Base-by-base conservation (phyloP, 495 filamentous ascomycete species). In the Aspergillus hancockii region DNA sequence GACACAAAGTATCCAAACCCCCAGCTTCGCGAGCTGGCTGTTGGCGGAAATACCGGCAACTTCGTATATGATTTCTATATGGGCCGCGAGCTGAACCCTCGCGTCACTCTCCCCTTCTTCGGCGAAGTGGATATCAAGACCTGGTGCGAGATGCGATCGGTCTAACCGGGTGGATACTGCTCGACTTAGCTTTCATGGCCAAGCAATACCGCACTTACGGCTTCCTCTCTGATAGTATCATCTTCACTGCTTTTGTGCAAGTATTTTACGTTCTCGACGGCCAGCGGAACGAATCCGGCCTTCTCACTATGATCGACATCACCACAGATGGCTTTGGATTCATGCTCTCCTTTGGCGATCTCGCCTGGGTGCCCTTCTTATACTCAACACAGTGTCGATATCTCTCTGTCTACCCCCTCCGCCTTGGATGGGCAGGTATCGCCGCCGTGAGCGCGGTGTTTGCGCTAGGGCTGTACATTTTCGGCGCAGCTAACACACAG, bases 1-100 rank as follows among this genome's bases (percentile, higher is more conserved):
- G 49, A 60, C 32, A 78, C 83, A 25, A 83, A 81, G 28, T 83
- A 90, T 62, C 60, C 63, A 25, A 74, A 78, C 52, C 67, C 75
- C 34, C 80, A 86, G 30, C 67, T 80, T 54, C 89, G 91, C 55
- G 81, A 90, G 58, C 82, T 96, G 1, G 91, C 91, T 3, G 77
- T 80, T 5, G 90, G 89, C 52, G 90, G 89, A 41, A 77, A 84
- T 54, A 83, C 84, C 18, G 91, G 91, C 47, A 95, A 92, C 70
- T 69, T 89, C 47, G 70, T 95, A 40, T 94, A 96, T 74, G 90
- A 96, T 73, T 96, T 87, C 80, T 96, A 87, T 74, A 95, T 96
- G 61, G 92, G 92, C 14, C 90, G 92, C 28, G 92, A 96, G 67
- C 86, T 96, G 55, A 96, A 96, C 72, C 91, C 92, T 3, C 90